Percentiles rank a stretch among this genome's conserved stretches.
Evolutionary conservation across 2,329 filamentous ascomycete species (phyloP).

Genomic region (Cucurbitaria berberidis): DNA sequence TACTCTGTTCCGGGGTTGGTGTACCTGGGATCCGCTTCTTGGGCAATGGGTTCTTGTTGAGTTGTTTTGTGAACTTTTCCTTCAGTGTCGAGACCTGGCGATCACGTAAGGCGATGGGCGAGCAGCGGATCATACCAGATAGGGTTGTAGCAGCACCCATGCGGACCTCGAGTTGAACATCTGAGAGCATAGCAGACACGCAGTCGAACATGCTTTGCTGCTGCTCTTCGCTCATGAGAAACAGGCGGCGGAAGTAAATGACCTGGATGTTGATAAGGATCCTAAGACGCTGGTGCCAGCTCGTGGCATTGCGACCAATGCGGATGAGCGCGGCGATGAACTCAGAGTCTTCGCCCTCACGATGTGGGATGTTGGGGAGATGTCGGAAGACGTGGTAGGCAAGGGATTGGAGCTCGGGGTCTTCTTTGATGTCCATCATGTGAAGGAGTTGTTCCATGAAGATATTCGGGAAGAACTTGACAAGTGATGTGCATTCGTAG

Average conservation of each 20-base stretch:
- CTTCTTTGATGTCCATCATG: conserved; percentile 99
- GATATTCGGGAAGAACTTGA: conserved; percentile 85
- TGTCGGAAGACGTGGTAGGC: conserved; percentile 98
- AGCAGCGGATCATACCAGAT: conserved; percentile 97
- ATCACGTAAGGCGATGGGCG: conserved; percentile 78
- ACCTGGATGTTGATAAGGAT: conserved; percentile 99
- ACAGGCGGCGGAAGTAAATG: conserved; percentile 95
- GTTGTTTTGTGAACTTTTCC: conserved; percentile 75
- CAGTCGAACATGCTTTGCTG: conserved; percentile 85
- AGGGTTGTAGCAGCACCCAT: conserved; percentile 91
- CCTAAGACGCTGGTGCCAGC: conserved; percentile 94
- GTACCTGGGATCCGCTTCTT: conserved; percentile 68
- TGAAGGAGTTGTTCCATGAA: conserved; percentile 94
- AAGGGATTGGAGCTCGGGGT: conserved; percentile 90
- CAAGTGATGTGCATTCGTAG: conserved; percentile 88
- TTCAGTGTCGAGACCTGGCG: conserved; percentile 78
- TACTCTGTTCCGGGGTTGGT: conserved; percentile 74
- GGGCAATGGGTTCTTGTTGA: conserved; percentile 86
- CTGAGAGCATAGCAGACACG: conserved; percentile 93
- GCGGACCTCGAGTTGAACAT: conserved; percentile 90
- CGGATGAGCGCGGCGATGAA: conserved; percentile 87
- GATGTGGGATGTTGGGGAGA: conserved; percentile 92
- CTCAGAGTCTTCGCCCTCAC: conserved; percentile 78
- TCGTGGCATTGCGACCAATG: conserved; percentile 81
- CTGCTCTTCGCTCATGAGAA: conserved; percentile 77